phyloP scores from a whole-genome alignment of 257 asterid species.

The Solanum raphanifolium region DNA sequence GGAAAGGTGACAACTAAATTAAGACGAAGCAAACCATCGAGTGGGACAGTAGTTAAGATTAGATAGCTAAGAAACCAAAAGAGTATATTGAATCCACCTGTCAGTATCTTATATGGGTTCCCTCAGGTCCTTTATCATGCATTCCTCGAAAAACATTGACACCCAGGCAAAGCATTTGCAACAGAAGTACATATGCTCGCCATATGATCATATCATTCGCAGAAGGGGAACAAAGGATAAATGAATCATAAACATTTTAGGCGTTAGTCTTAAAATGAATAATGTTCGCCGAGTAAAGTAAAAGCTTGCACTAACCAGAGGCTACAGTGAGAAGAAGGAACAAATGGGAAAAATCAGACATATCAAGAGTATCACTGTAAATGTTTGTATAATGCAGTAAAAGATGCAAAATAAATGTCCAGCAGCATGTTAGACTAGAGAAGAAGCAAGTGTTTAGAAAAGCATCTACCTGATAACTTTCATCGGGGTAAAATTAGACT shows the following conservation, averaged over 20 bases:
- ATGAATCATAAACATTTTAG: neutral
- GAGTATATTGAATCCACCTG: neutral
- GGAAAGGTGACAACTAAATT: neutral
- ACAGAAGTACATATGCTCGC: neutral
- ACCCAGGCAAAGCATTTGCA: neutral
- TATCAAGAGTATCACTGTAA: neutral
- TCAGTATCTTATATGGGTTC: neutral
- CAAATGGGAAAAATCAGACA: neutral
- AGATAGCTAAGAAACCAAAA: neutral
- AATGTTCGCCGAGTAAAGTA: neutral
- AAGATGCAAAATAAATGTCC: neutral
- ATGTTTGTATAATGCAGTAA: neutral
- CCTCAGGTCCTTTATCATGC: neutral
- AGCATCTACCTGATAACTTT: constrained; percentile 57
- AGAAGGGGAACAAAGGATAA: neutral
- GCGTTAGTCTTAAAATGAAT: neutral
- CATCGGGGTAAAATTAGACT: constrained; percentile 92
- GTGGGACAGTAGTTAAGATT: neutral
- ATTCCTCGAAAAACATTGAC: neutral
- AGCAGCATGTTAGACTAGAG: neutral
- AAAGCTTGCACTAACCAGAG: neutral
- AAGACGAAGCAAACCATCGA: neutral
- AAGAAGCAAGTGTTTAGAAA: neutral
- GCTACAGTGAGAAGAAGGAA: neutral
- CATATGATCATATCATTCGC: neutral